Base-by-base conservation (phyloP, 179 eudicot genomes). In the Silene coronaria region DNA sequence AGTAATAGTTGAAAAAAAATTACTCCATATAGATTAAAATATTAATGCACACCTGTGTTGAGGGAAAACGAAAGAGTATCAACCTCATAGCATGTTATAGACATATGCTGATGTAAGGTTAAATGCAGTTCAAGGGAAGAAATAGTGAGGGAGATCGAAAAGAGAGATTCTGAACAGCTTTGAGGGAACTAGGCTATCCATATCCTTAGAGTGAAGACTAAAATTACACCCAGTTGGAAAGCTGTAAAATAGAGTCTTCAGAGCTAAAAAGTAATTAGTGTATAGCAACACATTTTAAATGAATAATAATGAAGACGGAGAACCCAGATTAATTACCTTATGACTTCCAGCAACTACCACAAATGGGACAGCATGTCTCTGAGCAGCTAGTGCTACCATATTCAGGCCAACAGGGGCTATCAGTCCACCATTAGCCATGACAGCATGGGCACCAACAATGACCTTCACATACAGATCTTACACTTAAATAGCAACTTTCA, bases 371-470 rank as follows among this genome's bases (percentile, higher is more conserved):
- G 97, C 97, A 77, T 95, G 99, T 83, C 97, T 91, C 85, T 95
- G 93, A 77, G 99, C 99, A 26, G 99, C 97, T 58, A 95, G 86
- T 75, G 99, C 99, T 75, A 92, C 93, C 99, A 95, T 91, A 87
- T 95, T 91, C 87, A 95, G 80, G 71, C 99, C 99, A 82, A 95
- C 97, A 68, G 97, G 97, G 73, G 99, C 97, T 72, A 95, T 85
- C 74, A 95, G 84, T 72, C 99, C 97, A 71, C 99, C 99, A 86
- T 92, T 95, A 61, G 97, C 97, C 99, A 95, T 95, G 79, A 95
- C 88, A 74, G 96, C 97, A 87, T 95, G 99, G 87, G 99, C 97
- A 86, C 99, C 99, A 72, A 95, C 99, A 71, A 95, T 91, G 51
- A 95, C 99, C 99, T 95, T 76, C 60, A 73, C 74, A 53, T 16